Conservation (phyloP, 768 basidiomycete genomes). For the Boletus tylopilopsis region DNA sequence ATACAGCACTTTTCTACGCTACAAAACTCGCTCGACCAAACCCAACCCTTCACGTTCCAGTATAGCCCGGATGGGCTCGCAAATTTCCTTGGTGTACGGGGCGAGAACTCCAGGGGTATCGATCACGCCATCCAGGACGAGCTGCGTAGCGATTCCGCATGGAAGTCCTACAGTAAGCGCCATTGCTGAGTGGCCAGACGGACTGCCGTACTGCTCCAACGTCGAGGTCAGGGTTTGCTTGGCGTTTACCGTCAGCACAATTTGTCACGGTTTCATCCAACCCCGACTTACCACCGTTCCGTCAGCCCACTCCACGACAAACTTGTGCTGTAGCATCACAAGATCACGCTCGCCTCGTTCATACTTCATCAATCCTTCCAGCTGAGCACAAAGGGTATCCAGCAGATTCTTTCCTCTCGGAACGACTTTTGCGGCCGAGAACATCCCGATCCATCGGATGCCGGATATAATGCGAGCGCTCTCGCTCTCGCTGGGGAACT, state of each 20-base stretch:
- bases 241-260: constrained; percentile 1
- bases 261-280: neutral
- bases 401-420: constrained; percentile 75
- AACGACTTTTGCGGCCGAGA: constrained; percentile 63
- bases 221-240: constrained; percentile 89
- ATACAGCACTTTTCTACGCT: constrained; percentile 13
- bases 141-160: constrained; percentile 90
- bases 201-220: constrained; percentile 82
- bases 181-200: constrained; percentile 84
- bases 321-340: constrained; percentile 98
- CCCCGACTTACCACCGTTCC: constrained; percentile 54
- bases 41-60: constrained; percentile 76
- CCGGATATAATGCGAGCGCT: constrained; percentile 81
- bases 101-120: constrained; percentile 74
- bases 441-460: constrained; percentile 89
- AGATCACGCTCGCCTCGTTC: constrained; percentile 88
- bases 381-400: constrained; percentile 87
- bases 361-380: constrained; percentile 93
- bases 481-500: constrained; percentile 71
- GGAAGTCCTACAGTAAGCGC: constrained; percentile 88
- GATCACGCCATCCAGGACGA: constrained; percentile 85
- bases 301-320: constrained; percentile 85
- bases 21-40: constrained; percentile 65
- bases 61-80: constrained; percentile 63
- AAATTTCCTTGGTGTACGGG: constrained; percentile 85